Base-by-base conservation (phyloP, 106 monocot species). In the Ottelia alismoides region DNA sequence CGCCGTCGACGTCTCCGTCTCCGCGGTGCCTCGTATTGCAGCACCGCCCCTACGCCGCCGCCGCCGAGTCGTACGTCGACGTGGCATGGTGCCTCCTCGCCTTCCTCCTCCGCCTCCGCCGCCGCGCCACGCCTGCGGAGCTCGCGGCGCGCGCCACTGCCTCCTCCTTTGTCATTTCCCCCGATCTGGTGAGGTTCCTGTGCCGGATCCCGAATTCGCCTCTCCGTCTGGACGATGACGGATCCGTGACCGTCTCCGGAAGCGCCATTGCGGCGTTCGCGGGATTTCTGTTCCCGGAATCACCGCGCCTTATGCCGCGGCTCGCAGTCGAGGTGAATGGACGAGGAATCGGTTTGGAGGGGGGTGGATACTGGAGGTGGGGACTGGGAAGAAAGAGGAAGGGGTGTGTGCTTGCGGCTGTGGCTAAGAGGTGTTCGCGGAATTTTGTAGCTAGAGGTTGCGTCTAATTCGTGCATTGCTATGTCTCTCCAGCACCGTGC, bases 71-170 rank as follows among this genome's bases (percentile, higher is more conserved):
- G 45, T 45, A 53, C 60, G 62, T 83, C 55, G 81, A 84, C 47
- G 49, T 47, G 24, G 75, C 94, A 3, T 84, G 84, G 94, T 54
- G 78, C 30, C 75, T 88, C 40, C 74, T 88, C 64, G 63, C 84
- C 5, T 31, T 69, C 52, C 62, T 96, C 31, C 28, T 88, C 49
- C 65, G 71, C 45, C 61, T 68, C 30, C 75, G 84, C 40, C 75
- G 70, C 19, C 87, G 84, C 11, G 73, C 65, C 18, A 18, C 52
- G 19, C 25, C 70, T 23, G 47, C 60, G 3, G 88, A 88, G 47
- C 65, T 96, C 26, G 65, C 65, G 2, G 46, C 46, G 23, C 77
- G 46, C 51, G 30, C 14, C 1, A 6, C 49, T 31, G 40, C 25
- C 4, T 19, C 74, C 27, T 27, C 20, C 20, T 25, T 27, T 1